Evolutionary conservation across 1,139 yeast species (phyloP).

Genomic region (Magnusiomyces ingens): DNA sequence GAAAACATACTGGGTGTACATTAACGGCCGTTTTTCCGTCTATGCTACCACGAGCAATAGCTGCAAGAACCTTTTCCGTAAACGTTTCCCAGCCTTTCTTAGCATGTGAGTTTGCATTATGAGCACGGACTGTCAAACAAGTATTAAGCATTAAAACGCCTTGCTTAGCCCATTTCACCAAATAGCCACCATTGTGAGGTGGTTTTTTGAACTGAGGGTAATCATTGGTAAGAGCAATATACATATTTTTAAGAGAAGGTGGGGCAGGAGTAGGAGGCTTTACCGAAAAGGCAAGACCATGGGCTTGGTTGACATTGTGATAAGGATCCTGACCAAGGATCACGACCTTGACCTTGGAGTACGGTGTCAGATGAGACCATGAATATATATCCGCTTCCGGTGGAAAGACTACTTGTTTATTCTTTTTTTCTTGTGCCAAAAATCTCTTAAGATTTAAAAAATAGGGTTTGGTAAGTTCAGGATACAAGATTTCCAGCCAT

Average conservation of each 20-base stretch:
- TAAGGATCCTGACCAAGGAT: conserved; percentile 96
- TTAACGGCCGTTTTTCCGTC: conserved; percentile 37
- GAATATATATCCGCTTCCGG: conserved; percentile 74
- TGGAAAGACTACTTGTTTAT: conserved; percentile 59
- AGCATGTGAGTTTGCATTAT: conserved; percentile 88
- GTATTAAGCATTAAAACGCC: conserved; percentile 90
- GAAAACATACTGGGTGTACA: conserved; percentile 46
- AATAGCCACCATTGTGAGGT: conserved; percentile 45
- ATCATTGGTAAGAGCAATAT: conserved; percentile 66
- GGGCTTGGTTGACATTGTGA: conserved; percentile 89
- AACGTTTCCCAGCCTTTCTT: conserved; percentile 90
- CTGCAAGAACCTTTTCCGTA: conserved; percentile 62
- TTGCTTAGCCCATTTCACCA: conserved; percentile 77
- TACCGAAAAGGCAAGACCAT: conserved; percentile 92
- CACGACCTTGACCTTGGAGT: conserved; percentile 65
- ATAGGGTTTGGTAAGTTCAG: conserved; percentile 78
- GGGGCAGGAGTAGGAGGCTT: conserved; percentile 79
- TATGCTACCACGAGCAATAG: conserved; percentile 36
- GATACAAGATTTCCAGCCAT: conserved; percentile 67
- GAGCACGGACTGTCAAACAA: conserved; percentile 87
- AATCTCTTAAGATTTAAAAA: conserved; percentile 67
- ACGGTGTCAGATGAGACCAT: conserved; percentile 86
- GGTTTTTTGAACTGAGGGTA: conserved; percentile 67
- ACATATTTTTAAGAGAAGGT: conserved; percentile 84
- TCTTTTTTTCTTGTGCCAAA: conserved; percentile 35